Evolutionary conservation across 2,329 filamentous ascomycete genomes (phyloP), one percentile per base, ranked within the genome.

Genomic region (Aspergillus sp.): DNA sequence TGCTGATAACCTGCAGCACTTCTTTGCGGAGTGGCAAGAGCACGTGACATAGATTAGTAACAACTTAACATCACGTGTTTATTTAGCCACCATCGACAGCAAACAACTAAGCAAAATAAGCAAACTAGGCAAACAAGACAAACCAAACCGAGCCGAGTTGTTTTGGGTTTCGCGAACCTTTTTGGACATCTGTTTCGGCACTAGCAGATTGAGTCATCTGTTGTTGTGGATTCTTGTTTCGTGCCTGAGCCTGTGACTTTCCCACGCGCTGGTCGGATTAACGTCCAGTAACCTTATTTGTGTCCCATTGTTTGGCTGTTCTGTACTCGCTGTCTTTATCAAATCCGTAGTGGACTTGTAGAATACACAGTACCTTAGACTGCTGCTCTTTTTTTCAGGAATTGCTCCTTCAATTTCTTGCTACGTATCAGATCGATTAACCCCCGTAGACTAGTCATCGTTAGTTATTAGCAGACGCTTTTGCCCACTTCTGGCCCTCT

Each of bases 351-450:
- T 11, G 27, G 27, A 30, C 8, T 30, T n/a, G 39, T 41, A 41
- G 39, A 41, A 8, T 41, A 12, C 3, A 17, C 17, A n/a, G n/a
- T 13, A 17, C 9, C 1, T 6, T 13, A 17, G 39, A 41, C 17
- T 42, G 11, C 11, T 9, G 11, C 8, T n/a, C 20, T 22, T 12
- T 17, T 24, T 34, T 13, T 45, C 19, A 46, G 17, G 41, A 39
- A 19, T 37, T 30, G 24, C n/a, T 56, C 46, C 58, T 44, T 47
- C 58, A 39, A 55, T 54, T 30, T 53, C 45, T 50, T 39, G 39
- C 56, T 61, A 64, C 58, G 56, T 64, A 60, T 62, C 56, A 61
- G 56, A 62, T 61, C 57, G 59, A 62, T 60, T 58, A 58, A 56
- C 39, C 49, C 22, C 47, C 39, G n/a, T 53, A 45, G 49, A 45